phyloP scores from a whole-genome alignment of 352 stramenopile genomes.

The Peronosclerospora sorghi region DNA sequence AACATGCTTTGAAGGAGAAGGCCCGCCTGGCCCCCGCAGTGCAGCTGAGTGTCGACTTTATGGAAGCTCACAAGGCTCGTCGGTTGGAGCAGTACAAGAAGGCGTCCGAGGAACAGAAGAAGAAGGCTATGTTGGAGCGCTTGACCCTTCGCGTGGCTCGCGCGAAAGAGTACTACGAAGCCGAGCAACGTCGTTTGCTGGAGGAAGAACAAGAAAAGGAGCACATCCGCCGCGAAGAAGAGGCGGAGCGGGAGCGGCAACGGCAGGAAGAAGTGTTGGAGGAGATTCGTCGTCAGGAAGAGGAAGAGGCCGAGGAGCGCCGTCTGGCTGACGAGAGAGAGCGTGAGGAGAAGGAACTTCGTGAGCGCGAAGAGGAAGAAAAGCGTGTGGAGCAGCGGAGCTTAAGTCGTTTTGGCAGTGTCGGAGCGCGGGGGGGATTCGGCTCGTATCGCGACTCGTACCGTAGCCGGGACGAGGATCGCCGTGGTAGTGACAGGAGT shows the following conservation, averaged over 20 bases:
- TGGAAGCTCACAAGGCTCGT: constrained; percentile 67
- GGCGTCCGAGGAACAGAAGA: constrained; percentile 73
- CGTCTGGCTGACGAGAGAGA: constrained; percentile 37
- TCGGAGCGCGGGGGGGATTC: constrained; percentile 20
- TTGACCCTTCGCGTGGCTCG: constrained; percentile 50
- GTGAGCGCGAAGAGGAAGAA: constrained; percentile 30
- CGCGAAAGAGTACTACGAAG: constrained; percentile 58
- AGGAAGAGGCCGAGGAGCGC: constrained; percentile 38
- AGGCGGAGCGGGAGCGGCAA: constrained; percentile 42
- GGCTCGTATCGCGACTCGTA: constrained; percentile 7
- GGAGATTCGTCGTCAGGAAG: constrained; percentile 54
- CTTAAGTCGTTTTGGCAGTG: constrained; percentile 18
- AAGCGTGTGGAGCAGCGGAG: constrained; percentile 25
- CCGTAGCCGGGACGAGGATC: constrained; percentile 15
- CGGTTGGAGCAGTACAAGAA: constrained; percentile 84
- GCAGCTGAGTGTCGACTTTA: constrained; percentile 60
- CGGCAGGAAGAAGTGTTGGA: constrained; percentile 53
- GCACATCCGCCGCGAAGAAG: constrained; percentile 41
- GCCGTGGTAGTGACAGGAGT: constrained; percentile 24
- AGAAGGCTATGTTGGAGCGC: constrained; percentile 64
- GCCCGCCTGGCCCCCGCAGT: constrained; percentile 55
- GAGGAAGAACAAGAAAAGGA: constrained; percentile 58
- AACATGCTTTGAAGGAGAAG: constrained; percentile 85
- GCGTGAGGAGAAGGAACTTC: constrained; percentile 14
- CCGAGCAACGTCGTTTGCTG: constrained; percentile 49